Evolutionary conservation across 305 asterid species (phyloP), one percentile per base, ranked within the genome.

Genomic region (Solanum aculeatissimum): DNA sequence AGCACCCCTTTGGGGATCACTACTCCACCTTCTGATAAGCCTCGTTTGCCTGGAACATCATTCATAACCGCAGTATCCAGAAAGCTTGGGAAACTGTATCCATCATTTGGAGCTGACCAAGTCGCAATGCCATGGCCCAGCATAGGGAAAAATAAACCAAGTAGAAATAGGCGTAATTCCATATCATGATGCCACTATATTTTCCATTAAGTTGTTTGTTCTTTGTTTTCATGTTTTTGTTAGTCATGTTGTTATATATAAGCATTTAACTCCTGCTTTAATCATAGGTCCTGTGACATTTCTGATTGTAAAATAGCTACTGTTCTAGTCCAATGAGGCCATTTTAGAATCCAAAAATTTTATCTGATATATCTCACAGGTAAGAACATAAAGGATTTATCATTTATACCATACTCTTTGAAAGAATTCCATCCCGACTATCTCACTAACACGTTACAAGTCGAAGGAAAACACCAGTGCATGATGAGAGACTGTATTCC

Each of bases 161-260:
- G 82, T 23, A 93, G 87, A 87, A 90, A 91, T 81, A 84, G 98
- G 90, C 86, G 97, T 29, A 94, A 92, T 88, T 95, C 98, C 8
- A 90, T 95, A 82, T 95, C 98, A 57, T 95, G 78, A 66, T 51
- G 65, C 65, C 29, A 35, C 65, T 27, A 29, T 10, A 29, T 29
- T 51, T 77, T 29, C 82, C 63, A 49, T 16, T 27, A 77, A 40
- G 63, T 18, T 49, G 82, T 77, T 27, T 51, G 13, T 10, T 51
- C 47, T 51, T 21, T 75, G 47, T 51, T 51, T 51, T 77, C 2
- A 77, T 27, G 47, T 16, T 51, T 77, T 7, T 49, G 29, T 6
- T 3, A 51, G 45, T 27, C 65, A 47, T 75, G 23, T 25, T 47
- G 81, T 47, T 10, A 40, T 23, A 74, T 10, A 40, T 74, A 74